Conservation (phyloP, 768 basidiomycete genomes). For the Vararia minispora region DNA sequence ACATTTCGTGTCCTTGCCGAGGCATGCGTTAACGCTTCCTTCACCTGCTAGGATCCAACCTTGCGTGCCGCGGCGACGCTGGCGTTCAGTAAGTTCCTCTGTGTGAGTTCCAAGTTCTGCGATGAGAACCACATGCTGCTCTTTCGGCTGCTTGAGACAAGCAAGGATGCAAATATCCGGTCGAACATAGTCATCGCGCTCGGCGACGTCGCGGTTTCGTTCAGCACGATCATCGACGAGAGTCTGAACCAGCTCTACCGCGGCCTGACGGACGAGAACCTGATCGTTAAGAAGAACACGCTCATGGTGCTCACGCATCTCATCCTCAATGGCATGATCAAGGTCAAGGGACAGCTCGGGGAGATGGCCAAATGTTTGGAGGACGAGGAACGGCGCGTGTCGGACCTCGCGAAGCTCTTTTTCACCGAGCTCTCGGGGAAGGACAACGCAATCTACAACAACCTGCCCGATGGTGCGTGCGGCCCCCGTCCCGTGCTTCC, state of each 20-base stretch:
- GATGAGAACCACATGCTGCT: slow-evolving; percentile 80
- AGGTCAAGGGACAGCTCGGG: slow-evolving; percentile 96
- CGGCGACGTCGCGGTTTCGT: slow-evolving; percentile 96
- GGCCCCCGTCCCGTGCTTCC: background rate
- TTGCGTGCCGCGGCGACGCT: slow-evolving; percentile 81
- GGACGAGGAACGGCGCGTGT: slow-evolving; percentile 76
- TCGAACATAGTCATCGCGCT: slow-evolving; percentile 97
- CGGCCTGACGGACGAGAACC: slow-evolving; percentile 77
- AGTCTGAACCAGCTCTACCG: slow-evolving; percentile 93
- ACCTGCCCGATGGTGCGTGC: slow-evolving; percentile 80
- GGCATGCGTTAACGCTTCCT: background rate
- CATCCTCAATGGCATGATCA: slow-evolving; percentile 98
- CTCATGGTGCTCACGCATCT: slow-evolving; percentile 97
- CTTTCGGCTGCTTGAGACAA: slow-evolving; percentile 90
- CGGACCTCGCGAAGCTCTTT: slow-evolving; percentile 95
- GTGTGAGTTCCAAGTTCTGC: slow-evolving; percentile 89
- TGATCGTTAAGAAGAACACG: slow-evolving; percentile 97
- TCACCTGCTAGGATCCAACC: slow-evolving; percentile 55
- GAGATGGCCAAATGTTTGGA: slow-evolving; percentile 99
- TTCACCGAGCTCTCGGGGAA: slow-evolving; percentile 94
- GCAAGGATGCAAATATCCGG: slow-evolving; percentile 80
- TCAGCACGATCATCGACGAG: slow-evolving; percentile 94
- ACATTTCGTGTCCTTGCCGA: background rate
- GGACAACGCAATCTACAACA: slow-evolving; percentile 99
- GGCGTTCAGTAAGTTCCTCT: slow-evolving; percentile 92